Conservation (phyloP, 176 grass and related monocot species). For the Oryza longistaminata region DNA sequence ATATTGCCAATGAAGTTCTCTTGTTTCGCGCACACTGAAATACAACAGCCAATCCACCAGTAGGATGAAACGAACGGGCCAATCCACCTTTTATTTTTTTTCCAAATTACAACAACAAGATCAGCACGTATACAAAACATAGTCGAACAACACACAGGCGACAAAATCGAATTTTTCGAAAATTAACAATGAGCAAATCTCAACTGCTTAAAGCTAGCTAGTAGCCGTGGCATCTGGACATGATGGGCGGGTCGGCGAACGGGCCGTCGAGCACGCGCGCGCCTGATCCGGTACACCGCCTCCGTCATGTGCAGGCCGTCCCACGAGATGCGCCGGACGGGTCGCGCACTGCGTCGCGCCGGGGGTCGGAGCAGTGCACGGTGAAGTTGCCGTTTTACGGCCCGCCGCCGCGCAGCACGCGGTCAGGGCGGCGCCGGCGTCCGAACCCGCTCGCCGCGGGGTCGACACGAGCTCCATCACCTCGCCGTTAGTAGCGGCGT, state of each 20-base stretch:
- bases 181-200: too few relatives aligned
- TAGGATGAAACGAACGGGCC: too few relatives aligned
- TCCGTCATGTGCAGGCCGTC: conserved; percentile 60
- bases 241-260: conserved; percentile 34
- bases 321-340: conserved; percentile 45
- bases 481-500: conserved; percentile 46
- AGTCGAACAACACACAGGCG: too few relatives aligned
- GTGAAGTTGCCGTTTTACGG: conserved; percentile 43
- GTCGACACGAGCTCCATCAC: not conserved
- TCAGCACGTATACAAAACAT: too few relatives aligned
- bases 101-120: too few relatives aligned
- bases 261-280: conserved; percentile 11
- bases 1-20: too few relatives aligned
- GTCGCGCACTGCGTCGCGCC: conserved; percentile 36
- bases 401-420: conserved; percentile 46
- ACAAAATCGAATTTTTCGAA: too few relatives aligned
- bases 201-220: not conserved
- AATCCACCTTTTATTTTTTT: too few relatives aligned
- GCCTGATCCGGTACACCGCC: conserved; percentile 45
- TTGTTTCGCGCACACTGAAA: too few relatives aligned
- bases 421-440: not conserved
- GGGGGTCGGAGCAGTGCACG: conserved; percentile 11
- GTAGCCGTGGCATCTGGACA: conserved; percentile 1
- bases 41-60: too few relatives aligned
- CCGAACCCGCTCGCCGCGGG: not conserved